phyloP scores from a whole-genome alignment of 805 yeast genomes.

The Yarrowia alimentaria region DNA sequence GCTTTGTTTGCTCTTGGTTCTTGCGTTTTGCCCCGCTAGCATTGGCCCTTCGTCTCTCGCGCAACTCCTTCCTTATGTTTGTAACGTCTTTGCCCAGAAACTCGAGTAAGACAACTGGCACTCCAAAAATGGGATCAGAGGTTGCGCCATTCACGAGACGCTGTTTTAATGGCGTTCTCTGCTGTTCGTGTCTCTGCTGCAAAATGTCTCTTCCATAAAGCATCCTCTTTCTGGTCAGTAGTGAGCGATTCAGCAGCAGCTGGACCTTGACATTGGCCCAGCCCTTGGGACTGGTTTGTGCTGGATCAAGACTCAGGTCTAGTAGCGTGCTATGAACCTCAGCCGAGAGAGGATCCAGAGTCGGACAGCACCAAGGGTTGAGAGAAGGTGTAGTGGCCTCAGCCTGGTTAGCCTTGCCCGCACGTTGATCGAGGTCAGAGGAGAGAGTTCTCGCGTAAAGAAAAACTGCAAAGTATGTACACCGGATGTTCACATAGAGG shows the following conservation, averaged over 20 bases:
- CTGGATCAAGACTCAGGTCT: conserved; percentile 1
- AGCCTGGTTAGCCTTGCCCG: too few species aligned
- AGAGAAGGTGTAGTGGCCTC: too few species aligned
- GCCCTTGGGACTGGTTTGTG: not conserved
- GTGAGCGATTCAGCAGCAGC: conserved; percentile 10
- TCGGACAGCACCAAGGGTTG: conserved; percentile 10
- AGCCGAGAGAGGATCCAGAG: conserved; percentile 5
- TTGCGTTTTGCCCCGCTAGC: too few species aligned
- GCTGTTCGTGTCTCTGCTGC: conserved; percentile 14
- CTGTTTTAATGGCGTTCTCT: conserved; percentile 1
- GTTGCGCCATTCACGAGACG: conserved; percentile 11
- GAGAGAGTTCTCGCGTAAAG: not conserved
- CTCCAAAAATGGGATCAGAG: conserved; percentile 6
- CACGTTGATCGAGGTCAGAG: not conserved
- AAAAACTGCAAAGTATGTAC: conserved; percentile 13
- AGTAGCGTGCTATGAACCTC: not conserved
- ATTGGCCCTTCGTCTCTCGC: conserved; percentile 2
- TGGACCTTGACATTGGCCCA: conserved; percentile 11
- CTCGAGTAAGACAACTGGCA: conserved; percentile 12
- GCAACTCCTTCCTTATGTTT: conserved; percentile 2
- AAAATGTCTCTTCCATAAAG: conserved; percentile 1
- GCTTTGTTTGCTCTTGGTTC: too few species aligned
- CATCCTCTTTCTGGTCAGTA: conserved; percentile 1
- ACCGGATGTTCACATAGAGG: conserved; percentile 1
- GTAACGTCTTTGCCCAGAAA: conserved; percentile 8